These are phyloP conservation scores for Microbotryomycetes sp. DNA, from an alignment of 1,284 basidiomycete genomes.

Conservation along the genomic window DNA sequence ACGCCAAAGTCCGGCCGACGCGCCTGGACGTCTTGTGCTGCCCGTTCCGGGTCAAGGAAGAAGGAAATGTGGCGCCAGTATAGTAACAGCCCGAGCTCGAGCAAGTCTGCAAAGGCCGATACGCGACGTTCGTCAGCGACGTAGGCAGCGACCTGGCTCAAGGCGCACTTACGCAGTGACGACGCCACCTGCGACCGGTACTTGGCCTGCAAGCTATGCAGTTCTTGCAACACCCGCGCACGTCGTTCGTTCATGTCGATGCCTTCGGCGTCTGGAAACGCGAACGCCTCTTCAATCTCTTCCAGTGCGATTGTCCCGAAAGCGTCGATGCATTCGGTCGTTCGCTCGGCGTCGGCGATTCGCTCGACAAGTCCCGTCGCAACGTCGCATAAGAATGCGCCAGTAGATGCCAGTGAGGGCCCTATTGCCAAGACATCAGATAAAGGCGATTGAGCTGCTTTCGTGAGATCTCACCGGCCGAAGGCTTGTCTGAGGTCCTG, in stretches of 20 bases:
- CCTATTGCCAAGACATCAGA: constrained; percentile 47
- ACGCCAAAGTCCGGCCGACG: constrained; percentile 19
- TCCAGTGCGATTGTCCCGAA: constrained; percentile 48
- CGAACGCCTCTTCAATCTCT: constrained; percentile 39
- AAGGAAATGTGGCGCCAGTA: constrained; percentile 73
- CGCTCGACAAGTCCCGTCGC: constrained; percentile 54
- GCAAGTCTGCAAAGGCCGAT: constrained; percentile 20
- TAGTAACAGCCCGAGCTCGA: constrained; percentile 55
- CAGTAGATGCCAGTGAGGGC: constrained; percentile 67
- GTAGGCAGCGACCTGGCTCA: not conserved
- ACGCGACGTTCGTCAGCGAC: not conserved
- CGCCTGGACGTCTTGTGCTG: not conserved
- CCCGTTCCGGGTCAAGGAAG: constrained; percentile 40
- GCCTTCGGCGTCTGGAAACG: constrained; percentile 16
- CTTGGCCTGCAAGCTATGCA: constrained; percentile 13
- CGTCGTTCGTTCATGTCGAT: constrained; percentile 9
- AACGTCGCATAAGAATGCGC: constrained; percentile 59
- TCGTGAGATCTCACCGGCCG: no score
- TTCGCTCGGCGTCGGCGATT: constrained; percentile 58
- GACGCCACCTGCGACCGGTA: constrained; percentile 15
- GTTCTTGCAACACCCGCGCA: constrained; percentile 14
- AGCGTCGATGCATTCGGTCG: constrained; percentile 63
- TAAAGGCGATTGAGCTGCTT: no score
- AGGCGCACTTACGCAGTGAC: constrained; percentile 13
- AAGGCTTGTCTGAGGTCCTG: constrained; percentile 12